Conservation (phyloP, 768 basidiomycete species). For the Sporobolomyces pararoseus region DNA sequence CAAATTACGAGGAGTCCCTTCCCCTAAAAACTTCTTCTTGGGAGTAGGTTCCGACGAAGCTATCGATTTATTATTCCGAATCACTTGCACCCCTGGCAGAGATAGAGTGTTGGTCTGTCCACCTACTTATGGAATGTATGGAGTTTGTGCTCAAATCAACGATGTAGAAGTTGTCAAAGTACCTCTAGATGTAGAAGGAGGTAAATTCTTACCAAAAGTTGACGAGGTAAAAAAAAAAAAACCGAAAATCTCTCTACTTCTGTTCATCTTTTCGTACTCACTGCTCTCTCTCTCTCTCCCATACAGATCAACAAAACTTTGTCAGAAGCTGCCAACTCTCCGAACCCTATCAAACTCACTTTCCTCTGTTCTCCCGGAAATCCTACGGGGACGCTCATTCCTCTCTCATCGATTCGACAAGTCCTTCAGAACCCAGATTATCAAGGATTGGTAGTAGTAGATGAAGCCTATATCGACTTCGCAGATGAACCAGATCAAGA, state of each 20-base stretch:
- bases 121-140: conserved; percentile 98
- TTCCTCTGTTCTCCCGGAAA: conserved; percentile 97
- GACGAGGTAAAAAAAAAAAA: conserved; percentile 58
- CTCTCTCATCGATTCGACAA: conserved; percentile 63
- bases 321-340: conserved; percentile 48
- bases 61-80: conserved; percentile 87
- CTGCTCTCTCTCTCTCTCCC: conserved; percentile 9
- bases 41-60: conserved; percentile 97
- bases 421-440: conserved; percentile 74
- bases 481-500: conserved; percentile 53
- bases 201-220: conserved; percentile 71
- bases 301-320: conserved; percentile 70
- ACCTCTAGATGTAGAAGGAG: conserved; percentile 73
- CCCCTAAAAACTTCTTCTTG: conserved; percentile 67
- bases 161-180: conserved; percentile 78
- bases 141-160: conserved; percentile 90
- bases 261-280: neutral
- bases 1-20: conserved; percentile 64
- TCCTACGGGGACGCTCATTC: conserved; percentile 83
- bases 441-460: conserved; percentile 87
- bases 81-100: conserved; percentile 70
- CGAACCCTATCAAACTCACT: conserved; percentile 70
- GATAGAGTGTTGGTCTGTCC: conserved; percentile 75
- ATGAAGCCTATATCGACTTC: conserved; percentile 98
- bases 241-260: no score